phyloP scores from a whole-genome alignment of 169 alveolate genomes.

The Toxoplasma gondii region DNA sequence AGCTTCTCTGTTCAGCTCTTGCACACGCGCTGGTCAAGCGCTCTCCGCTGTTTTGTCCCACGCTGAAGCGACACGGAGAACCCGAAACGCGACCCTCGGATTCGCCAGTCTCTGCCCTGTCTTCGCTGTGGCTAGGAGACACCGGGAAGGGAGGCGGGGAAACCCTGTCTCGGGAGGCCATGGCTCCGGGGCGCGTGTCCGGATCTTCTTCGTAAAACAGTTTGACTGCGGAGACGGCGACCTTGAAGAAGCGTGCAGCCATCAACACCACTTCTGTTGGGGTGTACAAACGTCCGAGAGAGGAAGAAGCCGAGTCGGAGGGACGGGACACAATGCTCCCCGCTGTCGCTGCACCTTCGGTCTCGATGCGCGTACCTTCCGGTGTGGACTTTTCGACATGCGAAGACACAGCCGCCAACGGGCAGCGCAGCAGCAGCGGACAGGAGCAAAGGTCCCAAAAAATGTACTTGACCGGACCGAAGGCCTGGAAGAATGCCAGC shows the following conservation, averaged over 20 bases:
- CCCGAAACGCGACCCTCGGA: background rate
- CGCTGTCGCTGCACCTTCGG: background rate
- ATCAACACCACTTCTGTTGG: background rate
- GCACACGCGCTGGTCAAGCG: background rate
- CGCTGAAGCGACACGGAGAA: background rate
- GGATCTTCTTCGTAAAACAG: conserved; percentile 8
- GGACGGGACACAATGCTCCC: background rate
- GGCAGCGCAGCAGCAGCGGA: background rate
- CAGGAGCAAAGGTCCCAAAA: conserved; percentile 30
- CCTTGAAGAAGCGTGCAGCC: conserved; percentile 14
- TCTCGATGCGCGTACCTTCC: background rate
- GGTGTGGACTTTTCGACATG: background rate
- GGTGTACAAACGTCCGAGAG: background rate
- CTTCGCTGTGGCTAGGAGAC: background rate
- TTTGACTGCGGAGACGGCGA: background rate
- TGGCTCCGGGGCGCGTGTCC: background rate
- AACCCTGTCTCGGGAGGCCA: background rate
- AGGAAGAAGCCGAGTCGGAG: background rate
- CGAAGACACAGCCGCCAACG: background rate
- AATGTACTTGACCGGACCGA: conserved; percentile 20
- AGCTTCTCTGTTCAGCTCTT: background rate
- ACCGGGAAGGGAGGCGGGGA: background rate
- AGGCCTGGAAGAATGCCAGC: background rate
- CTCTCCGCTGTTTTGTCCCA: too few relatives aligned
- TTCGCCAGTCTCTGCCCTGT: background rate